phyloP scores from a whole-genome alignment of 192 early-diverging fungal genomes.

The Podochytrium sp. region DNA sequence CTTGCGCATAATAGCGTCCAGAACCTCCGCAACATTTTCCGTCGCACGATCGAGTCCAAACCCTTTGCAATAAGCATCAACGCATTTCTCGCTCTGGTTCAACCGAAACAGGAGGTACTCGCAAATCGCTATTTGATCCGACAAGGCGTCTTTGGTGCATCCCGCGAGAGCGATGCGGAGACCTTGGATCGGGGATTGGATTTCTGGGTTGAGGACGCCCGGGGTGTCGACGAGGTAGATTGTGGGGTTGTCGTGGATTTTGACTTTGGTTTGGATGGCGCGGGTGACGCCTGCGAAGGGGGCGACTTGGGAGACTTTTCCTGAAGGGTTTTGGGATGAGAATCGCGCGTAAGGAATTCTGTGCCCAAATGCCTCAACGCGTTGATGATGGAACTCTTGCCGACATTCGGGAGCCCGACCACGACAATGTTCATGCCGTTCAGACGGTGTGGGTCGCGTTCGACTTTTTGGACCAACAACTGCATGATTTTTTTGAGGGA shows the following conservation, averaged over 20 bases:
- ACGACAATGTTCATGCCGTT: constrained; percentile 70
- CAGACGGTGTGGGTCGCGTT: background rate
- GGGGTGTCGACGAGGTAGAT: constrained; percentile 95
- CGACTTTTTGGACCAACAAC: constrained; percentile 56
- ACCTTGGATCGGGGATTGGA: constrained; percentile 77
- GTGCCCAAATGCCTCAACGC: constrained; percentile 78
- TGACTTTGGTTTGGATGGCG: constrained; percentile 72
- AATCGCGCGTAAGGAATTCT: constrained; percentile 1
- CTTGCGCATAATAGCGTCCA: background rate
- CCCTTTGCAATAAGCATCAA: background rate
- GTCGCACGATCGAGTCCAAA: background rate
- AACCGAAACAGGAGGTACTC: constrained; percentile 90
- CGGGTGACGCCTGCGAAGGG: constrained; percentile 87
- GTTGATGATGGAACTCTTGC: constrained; percentile 93
- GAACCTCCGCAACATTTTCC: background rate
- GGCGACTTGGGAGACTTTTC: constrained; percentile 84
- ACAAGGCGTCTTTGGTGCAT: constrained; percentile 78
- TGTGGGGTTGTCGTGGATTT: constrained; percentile 84
- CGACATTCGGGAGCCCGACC: constrained; percentile 96
- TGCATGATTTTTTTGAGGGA: constrained; percentile 74
- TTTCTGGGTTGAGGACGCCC: constrained; percentile 68
- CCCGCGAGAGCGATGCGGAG: constrained; percentile 86
- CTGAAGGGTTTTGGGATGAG: constrained; percentile 15
- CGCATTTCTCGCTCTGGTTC: constrained; percentile 58
- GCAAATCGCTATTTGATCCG: constrained; percentile 79